Conservation (phyloP, 495 filamentous ascomycete genomes). For the Penicillium manginii region DNA sequence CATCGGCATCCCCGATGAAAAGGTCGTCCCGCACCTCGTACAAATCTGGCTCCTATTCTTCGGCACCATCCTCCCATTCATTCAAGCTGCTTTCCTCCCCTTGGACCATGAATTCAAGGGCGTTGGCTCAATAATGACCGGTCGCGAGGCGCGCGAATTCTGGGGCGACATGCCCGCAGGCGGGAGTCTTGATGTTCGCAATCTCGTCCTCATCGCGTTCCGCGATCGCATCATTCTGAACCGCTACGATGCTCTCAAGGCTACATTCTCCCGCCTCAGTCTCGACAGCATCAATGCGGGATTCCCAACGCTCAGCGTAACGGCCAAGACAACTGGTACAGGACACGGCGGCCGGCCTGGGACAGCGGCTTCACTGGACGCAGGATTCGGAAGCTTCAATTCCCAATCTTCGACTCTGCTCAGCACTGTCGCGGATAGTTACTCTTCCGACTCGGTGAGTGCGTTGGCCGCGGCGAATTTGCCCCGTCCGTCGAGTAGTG, state of each 20-base stretch:
- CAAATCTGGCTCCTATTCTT: slow-evolving; percentile 94
- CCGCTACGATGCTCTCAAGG: slow-evolving; percentile 81
- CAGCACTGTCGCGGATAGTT: slow-evolving; percentile 54
- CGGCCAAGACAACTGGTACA: slow-evolving; percentile 48
- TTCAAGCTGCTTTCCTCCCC: slow-evolving; percentile 94
- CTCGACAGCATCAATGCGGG: slow-evolving; percentile 77
- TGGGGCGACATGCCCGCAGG: slow-evolving; percentile 66
- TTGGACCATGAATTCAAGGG: slow-evolving; percentile 94
- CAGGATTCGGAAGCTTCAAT: slow-evolving; percentile 70
- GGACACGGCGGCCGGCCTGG: slow-evolving; percentile 56
- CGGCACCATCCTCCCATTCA: slow-evolving; percentile 85
- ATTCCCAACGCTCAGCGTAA: slow-evolving; percentile 50
- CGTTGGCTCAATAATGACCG: slow-evolving; percentile 72
- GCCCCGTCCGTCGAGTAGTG: slow-evolving; percentile 47
- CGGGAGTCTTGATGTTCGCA: slow-evolving; percentile 78
- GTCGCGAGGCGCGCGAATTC: slow-evolving; percentile 81
- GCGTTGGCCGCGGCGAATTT: slow-evolving; percentile 33
- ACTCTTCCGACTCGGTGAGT: slow-evolving; percentile 50
- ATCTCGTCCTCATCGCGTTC: slow-evolving; percentile 86
- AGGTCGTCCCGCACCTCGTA: slow-evolving; percentile 81
- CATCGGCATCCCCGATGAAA: slow-evolving; percentile 75
- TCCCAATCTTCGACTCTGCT: slow-evolving; percentile 74
- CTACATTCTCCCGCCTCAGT: slow-evolving; percentile 86
- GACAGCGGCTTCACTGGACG: slow-evolving; percentile 74
- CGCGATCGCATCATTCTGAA: slow-evolving; percentile 86